Base-by-base conservation (phyloP, 345 rosid species). In the Eucalyptus virginea region DNA sequence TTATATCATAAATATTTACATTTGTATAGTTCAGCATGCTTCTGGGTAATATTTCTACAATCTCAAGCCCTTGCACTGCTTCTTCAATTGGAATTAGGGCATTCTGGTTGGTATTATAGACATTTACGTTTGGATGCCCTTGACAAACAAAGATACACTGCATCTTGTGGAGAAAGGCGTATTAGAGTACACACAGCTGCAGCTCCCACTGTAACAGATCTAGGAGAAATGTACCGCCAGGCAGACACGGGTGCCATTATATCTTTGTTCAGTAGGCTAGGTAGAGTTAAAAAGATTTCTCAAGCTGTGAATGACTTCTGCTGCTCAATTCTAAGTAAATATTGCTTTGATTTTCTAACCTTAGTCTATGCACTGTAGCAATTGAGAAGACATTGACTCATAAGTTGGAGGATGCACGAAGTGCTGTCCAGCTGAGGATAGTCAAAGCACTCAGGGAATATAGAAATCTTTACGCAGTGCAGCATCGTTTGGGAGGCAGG, bases 101-200 rank as follows among this genome's bases (percentile, higher is more conserved):
- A 88, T 40, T 69, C 42, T 80, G 45, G 28, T 17, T 49, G 81
- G 54, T 30, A 26, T 32, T 50, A 50, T 50, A 15, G 42, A 51
- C 40, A 49, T 34, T 52, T 50, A 16, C 65, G 50, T 37, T 11
- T 9, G 69, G 49, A 30, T 91, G 91, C 93, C 94, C 94, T 97
- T 96, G 92, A 94, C 94, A 50, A 85, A 91, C 62, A 87, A 91
- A 98, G 99, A 88, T 98, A 98, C 90, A 98, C 99, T 88, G 99
- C 99, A 88, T 98, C 99, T 72, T 98, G 99, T 72, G 99, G 99
- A 92, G 99, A 98, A 95, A 97, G 99, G 91, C 98, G 99, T 88
- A 98, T 98, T 90, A 96, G 99, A 93, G 96, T 98, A 89, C 99
- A 97, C 91, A 98, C 99, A 15, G 94, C 97, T 69, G 96, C 96